These are phyloP conservation scores for Pulveroboletus frians DNA, from an alignment of 768 basidiomycete species.

Conservation along the genomic window DNA sequence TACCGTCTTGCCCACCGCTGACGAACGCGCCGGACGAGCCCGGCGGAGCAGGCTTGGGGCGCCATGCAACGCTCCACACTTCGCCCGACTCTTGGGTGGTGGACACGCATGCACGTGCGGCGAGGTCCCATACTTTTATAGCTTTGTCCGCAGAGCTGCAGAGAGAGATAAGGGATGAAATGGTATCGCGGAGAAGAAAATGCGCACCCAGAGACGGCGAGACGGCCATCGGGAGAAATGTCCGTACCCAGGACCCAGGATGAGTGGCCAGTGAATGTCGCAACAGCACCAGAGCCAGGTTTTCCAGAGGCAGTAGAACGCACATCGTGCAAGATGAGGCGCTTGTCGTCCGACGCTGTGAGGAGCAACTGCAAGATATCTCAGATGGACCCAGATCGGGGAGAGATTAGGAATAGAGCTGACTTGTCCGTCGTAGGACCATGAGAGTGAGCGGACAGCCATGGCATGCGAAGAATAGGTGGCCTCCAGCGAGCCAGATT, in stretches of 20 bases:
- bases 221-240: conserved; percentile 74
- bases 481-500: conserved; percentile 55
- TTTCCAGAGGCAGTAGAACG: conserved; percentile 57
- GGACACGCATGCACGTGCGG: conserved; percentile 65
- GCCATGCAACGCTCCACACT: conserved; percentile 83
- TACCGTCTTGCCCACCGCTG: conserved; percentile 70
- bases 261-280: conserved; percentile 80
- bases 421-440: conserved; percentile 88
- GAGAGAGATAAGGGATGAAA: background rate
- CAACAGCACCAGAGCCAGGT: conserved; percentile 70
- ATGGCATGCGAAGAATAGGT: conserved; percentile 88
- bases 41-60: conserved; percentile 51
- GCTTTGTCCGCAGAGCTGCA: conserved; percentile 77
- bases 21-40: conserved; percentile 61
- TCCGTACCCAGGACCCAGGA: conserved; percentile 88
- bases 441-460: conserved; percentile 80
- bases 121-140: conserved; percentile 84
- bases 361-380: conserved; percentile 59
- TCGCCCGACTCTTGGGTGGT: conserved; percentile 76
- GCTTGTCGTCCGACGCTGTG: conserved; percentile 90
- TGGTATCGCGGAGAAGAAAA: background rate
- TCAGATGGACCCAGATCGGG: background rate
- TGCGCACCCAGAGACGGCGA: conserved; percentile 75
- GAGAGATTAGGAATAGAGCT: conserved; percentile 19
- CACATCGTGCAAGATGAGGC: conserved; percentile 86